Percentiles rank a stretch among this genome's conserved stretches.
phyloP scores from a whole-genome alignment of 2,329 filamentous ascomycete genomes.

The Fusarium guadeloupense region DNA sequence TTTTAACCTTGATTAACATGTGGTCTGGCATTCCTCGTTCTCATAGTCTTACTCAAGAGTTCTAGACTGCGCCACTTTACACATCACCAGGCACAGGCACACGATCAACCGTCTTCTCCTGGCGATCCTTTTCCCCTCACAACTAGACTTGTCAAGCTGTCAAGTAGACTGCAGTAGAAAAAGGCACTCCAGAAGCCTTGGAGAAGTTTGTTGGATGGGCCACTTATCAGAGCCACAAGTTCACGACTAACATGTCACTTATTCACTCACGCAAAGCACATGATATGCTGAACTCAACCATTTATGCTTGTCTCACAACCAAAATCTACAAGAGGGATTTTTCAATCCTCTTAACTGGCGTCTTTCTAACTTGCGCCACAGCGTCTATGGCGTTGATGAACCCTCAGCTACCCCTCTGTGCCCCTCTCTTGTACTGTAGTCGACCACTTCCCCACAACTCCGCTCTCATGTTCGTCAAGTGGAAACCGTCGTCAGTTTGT shows the following conservation, averaged over 20 bases:
- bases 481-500: slow-evolving; percentile 1
- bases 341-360: not conserved
- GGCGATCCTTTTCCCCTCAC: slow-evolving; percentile 7
- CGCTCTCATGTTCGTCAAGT: slow-evolving; percentile 18
- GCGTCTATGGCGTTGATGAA: not conserved
- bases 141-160: not conserved
- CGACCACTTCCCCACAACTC: slow-evolving; percentile 13
- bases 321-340: not conserved
- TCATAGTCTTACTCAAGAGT: not conserved
- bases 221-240: not conserved
- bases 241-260: not conserved
- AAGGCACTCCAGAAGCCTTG: slow-evolving; percentile 3
- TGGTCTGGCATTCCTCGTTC: slow-evolving; percentile 7
- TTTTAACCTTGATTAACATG: not conserved
- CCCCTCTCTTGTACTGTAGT: slow-evolving; percentile 12
- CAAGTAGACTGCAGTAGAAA: not conserved
- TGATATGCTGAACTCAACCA: not conserved
- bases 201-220: not conserved
- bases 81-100: slow-evolving; percentile 24
- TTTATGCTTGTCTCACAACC: not conserved
- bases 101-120: slow-evolving; percentile 21
- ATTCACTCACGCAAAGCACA: not conserved
- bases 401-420: slow-evolving; percentile 15
- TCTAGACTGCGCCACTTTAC: slow-evolving; percentile 26
- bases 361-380: slow-evolving; percentile 23